phyloP scores from a whole-genome alignment of 2,329 filamentous ascomycete species.

The Penicillium sp. region DNA sequence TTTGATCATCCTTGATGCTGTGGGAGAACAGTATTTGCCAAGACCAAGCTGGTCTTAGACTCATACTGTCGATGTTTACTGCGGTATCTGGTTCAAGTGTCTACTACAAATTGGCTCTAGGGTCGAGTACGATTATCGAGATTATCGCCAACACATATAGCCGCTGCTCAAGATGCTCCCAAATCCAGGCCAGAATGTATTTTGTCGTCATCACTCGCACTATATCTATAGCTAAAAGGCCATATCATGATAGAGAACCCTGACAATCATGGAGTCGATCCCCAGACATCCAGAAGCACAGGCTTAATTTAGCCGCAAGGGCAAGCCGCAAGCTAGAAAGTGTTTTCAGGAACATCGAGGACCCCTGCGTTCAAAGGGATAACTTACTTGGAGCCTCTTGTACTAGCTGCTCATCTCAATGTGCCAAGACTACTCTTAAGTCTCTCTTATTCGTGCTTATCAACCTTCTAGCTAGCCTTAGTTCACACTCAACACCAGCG shows the following conservation, averaged over 20 bases:
- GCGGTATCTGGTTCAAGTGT: neutral
- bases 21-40: neutral
- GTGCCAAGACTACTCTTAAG: conserved; percentile 4
- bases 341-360: conserved; percentile 18
- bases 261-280: no score
- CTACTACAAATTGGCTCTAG: neutral
- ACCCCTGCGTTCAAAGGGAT: conserved; percentile 27
- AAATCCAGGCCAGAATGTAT: neutral
- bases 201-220: no score
- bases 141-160: neutral
- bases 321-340: conserved; percentile 18
- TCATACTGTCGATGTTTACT: neutral
- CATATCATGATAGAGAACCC: neutral
- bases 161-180: neutral
- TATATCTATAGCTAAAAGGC: neutral
- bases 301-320: conserved; percentile 31
- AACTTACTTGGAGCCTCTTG: conserved; percentile 9
- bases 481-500: neutral
- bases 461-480: neutral
- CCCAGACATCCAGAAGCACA: conserved; percentile 19
- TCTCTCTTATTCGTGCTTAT: neutral
- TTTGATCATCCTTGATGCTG: neutral
- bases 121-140: no score
- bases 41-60: neutral
- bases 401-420: neutral